Percentiles rank a stretch among this genome's conserved stretches.
Evolutionary conservation across 106 monocot species (phyloP).

Genomic region (Dactylorhiza incarnata): DNA sequence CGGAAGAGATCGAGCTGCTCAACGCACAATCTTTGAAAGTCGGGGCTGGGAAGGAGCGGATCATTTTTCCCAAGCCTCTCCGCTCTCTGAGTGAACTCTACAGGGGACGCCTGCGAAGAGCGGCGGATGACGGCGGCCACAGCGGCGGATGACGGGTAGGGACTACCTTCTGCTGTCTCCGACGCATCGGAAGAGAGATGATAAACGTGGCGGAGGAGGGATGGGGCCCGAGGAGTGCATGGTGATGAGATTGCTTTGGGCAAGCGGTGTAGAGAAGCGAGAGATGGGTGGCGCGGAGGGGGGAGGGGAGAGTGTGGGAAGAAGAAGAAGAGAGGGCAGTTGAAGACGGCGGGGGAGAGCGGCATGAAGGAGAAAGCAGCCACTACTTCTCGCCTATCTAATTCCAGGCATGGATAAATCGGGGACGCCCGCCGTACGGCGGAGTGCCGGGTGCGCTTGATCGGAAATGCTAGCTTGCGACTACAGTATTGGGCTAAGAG

Average conservation of each 20-base stretch:
- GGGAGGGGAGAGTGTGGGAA: neutral
- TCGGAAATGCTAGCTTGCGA: no score
- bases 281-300: neutral
- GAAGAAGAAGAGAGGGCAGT: neutral
- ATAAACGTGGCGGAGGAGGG: slow-evolving; percentile 7
- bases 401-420: no score
- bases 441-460: no score
- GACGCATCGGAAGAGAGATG: slow-evolving; percentile 3
- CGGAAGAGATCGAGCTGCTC: slow-evolving; percentile 65
- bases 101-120: slow-evolving; percentile 37
- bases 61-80: slow-evolving; percentile 22
- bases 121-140: slow-evolving; percentile 44
- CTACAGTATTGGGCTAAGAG: no score
- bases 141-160: slow-evolving; percentile 34
- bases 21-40: slow-evolving; percentile 49
- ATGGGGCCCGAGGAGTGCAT: neutral
- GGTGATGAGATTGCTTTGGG: neutral
- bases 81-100: slow-evolving; percentile 38
- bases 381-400: no score
- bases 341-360: neutral
- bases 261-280: neutral
- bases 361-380: neutral
- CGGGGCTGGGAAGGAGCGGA: slow-evolving; percentile 40
- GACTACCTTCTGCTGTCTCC: slow-evolving; percentile 6
- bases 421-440: no score